Base-by-base conservation (phyloP, 495 filamentous ascomycete species). In the Penicillium odoratum region DNA sequence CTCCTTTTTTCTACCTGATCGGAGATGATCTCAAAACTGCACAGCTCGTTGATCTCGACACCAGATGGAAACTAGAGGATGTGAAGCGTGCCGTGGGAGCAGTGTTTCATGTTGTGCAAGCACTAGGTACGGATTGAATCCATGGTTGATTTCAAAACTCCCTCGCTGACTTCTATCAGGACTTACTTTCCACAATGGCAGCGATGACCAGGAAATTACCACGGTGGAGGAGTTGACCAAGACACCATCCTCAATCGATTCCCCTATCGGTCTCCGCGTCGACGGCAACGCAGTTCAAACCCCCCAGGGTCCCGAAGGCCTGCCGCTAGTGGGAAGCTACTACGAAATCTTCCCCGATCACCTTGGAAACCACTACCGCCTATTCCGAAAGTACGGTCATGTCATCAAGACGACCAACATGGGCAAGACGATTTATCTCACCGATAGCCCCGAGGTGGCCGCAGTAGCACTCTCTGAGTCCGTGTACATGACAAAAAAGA, bases 291-390 rank as follows among this genome's bases (percentile, higher is more conserved):
- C 33, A 10, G 33, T 36, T 11, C 33, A 36, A 64, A 69, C 6
- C 64, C 75, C 13, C 74, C 74, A 33, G 81, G 82, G 0, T 11
- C 83, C 82, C 1, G 48, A 61, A 2, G 77, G 75, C 3, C 66
- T 85, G 0, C 83, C 83, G 8, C 53, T 76, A 7, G 71, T 81
- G 13, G 80, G 82, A 18, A 78, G 66, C 64, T 80, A 71, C 69
- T 82, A 77, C 58, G 81, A 84, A 59, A 68, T 85, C 51, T 86
- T 73, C 63, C 81, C 83, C 1, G 83, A 86, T 63, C 80, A 80
- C 56, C 68, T 85, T 0, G 83, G 83, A 10, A 86, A 86, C 68
- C 75, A 85, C 63, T 64, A 81, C n/a, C 74, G 82, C 0, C 74
- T 85, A 0, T 85, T 84, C 61, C 63, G 66, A 25, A 71, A 73